Percentiles rank a stretch among this genome's conserved stretches.
phyloP scores from a whole-genome alignment of 106 monocot genomes.

The Allium sativum region DNA sequence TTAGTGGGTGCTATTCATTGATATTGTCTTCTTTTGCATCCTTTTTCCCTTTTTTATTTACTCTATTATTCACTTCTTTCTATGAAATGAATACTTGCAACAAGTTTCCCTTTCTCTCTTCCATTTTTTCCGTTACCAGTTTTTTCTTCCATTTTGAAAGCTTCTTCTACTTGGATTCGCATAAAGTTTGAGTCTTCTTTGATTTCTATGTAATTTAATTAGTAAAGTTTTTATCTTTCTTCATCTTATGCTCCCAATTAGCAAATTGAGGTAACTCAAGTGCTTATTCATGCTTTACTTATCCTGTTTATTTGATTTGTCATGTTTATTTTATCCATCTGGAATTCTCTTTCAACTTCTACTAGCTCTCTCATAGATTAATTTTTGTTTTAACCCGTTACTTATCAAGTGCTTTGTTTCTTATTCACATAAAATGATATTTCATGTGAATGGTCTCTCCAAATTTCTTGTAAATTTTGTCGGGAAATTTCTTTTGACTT shows the following conservation, averaged over 20 bases:
- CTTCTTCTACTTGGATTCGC: background rate
- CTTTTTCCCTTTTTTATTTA: constrained; percentile 5
- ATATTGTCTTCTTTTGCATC: no score
- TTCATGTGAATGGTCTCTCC: constrained; percentile 14
- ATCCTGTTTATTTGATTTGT: background rate
- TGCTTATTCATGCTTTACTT: background rate
- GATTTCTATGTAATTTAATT: background rate
- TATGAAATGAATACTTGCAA: background rate
- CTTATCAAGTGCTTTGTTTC: background rate
- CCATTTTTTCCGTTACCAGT: no score
- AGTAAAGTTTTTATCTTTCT: background rate
- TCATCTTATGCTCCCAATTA: background rate
- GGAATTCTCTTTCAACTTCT: background rate
- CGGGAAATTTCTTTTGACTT: background rate
- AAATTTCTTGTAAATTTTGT: background rate
- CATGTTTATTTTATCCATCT: background rate
- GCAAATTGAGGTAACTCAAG: background rate
- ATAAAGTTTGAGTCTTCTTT: background rate
- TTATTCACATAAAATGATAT: background rate
- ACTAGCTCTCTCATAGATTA: background rate
- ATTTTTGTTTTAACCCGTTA: background rate
- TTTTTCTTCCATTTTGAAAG: background rate
- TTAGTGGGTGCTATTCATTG: constrained; percentile 17
- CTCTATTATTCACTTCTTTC: constrained; percentile 2
- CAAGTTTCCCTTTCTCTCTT: background rate